A percentile compares a stretch with the other conserved stretches of the same genome.
These are phyloP conservation scores for Colletotrichum salicis DNA, from an alignment of 2,329 filamentous ascomycete genomes.

Conservation along the genomic window DNA sequence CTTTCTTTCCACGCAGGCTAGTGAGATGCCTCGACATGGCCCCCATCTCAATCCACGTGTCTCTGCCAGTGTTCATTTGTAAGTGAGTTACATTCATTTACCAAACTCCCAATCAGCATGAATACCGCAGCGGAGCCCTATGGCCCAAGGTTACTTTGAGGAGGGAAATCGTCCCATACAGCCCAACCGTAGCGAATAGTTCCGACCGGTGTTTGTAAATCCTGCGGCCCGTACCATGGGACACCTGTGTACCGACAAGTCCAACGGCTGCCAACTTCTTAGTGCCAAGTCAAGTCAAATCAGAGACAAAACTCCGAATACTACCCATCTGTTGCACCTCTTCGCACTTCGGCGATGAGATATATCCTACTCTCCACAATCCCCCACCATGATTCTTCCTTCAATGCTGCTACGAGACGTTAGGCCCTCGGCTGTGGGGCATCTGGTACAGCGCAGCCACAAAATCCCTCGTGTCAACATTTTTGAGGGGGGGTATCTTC, in stretches of 20 bases:
- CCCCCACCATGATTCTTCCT: not conserved
- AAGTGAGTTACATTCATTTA: constrained; percentile 9
- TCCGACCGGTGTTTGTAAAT: constrained; percentile 2
- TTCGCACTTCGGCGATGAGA: not conserved
- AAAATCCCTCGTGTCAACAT: not conserved
- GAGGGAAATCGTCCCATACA: not conserved
- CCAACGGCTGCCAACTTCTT: not conserved
- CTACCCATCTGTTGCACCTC: not conserved
- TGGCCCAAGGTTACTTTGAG: not conserved
- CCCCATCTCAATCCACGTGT: not conserved
- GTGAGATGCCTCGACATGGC: not conserved
- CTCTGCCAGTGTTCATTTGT: not conserved
- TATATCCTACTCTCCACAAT: not conserved
- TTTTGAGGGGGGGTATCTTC: not conserved
- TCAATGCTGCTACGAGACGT: not conserved
- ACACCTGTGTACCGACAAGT: not conserved
- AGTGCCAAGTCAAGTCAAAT: constrained; percentile 4
- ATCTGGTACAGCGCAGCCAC: not conserved
- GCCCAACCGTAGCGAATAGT: not conserved
- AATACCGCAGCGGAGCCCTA: not conserved
- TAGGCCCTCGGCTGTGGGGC: constrained; percentile 7
- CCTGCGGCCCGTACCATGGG: constrained; percentile 12
- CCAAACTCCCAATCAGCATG: not conserved
- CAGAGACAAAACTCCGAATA: not conserved
- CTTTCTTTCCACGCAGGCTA: not conserved